Evolutionary conservation across 164 flowering plant genomes (phyloP), one percentile per base, ranked within the genome.

Genomic region (Vitis amurensis): DNA sequence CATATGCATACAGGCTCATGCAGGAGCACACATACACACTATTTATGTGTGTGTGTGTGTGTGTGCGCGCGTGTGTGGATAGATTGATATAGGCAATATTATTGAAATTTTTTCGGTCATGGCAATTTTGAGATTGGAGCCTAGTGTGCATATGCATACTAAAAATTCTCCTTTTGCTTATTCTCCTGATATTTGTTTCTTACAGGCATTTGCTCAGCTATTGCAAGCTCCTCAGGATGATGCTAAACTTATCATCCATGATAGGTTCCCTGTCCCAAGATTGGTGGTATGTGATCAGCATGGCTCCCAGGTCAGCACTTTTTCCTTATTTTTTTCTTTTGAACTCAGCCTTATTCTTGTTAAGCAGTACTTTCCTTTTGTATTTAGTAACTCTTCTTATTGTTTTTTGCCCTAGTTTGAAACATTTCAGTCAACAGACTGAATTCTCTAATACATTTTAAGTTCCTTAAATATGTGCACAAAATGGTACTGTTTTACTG

Each of bases 261-360:
- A 92, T 1, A 90, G 98, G 17, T 94, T 92, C 67, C 98, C 98
- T 50, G 91, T 91, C 30, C 98, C 98, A 60, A 84, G 98, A 82
- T 68, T 94, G 75, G 98, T 94, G 23, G 89, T 94, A 2, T 94
- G 98, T 70, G 97, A 94, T 86, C 98, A 94, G 74, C 97, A 94
- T 81, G 98, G 98, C 51, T 94, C 98, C 53, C 98, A 94, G 98
- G 98, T 94, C 52, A 69, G 74, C 73, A 44, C 61, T 5, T 57
- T 55, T 64, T 59, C 15, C 6, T 61, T 1, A 23, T 19, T 23
- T 31, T 55, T 16, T 1, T 13, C 52, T 49, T 47, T 3, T 37
- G 44, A 37, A 37, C 44, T 37, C 44, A 37, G 37, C 56, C 37
- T 29, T 19, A 17, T 7, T 37, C 17, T 15, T 51, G 52, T 63